Evolutionary conservation across 2,329 filamentous ascomycete genomes (phyloP).

Genomic region (Arthrinium phaeospermum): DNA sequence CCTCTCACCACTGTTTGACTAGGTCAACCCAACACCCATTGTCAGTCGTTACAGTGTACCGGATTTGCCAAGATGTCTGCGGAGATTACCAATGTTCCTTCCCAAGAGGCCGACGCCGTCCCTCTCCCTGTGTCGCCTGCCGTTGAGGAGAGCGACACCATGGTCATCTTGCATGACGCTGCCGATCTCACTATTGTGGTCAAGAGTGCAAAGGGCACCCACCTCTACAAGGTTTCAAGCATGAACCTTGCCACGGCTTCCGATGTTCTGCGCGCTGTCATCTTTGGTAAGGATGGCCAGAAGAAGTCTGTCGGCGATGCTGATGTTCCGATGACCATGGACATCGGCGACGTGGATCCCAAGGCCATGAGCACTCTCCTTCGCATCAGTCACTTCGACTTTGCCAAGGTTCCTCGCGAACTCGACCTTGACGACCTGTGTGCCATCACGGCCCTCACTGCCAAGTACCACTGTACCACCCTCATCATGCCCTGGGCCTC

Average conservation of each 20-base stretch:
- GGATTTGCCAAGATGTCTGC: neutral
- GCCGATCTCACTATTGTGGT: neutral
- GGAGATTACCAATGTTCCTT: neutral
- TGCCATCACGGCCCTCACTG: neutral
- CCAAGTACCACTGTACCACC: neutral
- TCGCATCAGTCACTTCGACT: neutral
- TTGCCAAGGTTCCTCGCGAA: neutral
- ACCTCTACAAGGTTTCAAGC: conserved; percentile 25
- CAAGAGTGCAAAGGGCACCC: neutral
- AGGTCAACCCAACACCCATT: neutral
- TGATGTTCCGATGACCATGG: neutral
- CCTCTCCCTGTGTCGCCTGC: neutral
- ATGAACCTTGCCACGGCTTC: conserved; percentile 26
- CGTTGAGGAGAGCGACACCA: neutral
- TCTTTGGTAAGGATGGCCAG: conserved; percentile 19
- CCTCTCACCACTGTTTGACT: neutral
- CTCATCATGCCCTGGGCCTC: neutral
- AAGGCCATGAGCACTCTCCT: neutral
- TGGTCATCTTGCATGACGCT: neutral
- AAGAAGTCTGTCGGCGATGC: conserved; percentile 20
- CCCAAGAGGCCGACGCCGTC: neutral
- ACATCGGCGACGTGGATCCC: neutral
- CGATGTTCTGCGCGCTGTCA: conserved; percentile 21
- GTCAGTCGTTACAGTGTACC: neutral
- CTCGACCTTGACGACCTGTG: neutral